Base-by-base conservation (phyloP, 2,329 filamentous ascomycete species). In the Paramyrothecium roridum region DNA sequence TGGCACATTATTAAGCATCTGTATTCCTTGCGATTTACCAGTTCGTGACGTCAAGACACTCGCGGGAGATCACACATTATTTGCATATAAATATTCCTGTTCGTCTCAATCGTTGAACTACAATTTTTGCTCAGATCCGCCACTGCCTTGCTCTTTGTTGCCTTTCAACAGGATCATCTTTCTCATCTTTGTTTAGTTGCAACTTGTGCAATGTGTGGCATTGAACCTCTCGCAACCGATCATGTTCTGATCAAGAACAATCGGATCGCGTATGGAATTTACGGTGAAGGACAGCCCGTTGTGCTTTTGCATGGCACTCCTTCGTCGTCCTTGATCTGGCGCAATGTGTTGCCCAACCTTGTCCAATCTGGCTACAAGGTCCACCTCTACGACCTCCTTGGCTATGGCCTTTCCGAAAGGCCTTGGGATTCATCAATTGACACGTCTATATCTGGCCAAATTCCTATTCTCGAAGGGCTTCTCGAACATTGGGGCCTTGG, bases 241-340 rank as follows among this genome's bases (percentile, higher is more conserved):
- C 65, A 70, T 34, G 51, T 57, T 6, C 56, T 72, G 3, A 56
- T 71, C 46, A 61, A 62, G 3, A 59, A 63, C 10, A 57, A 51
- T 48, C 65, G 65, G 12, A 60, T 71, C 40, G 62, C 65, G 21
- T 67, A 70, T 23, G 66, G 65, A 16, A 52, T 67, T 22, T 61
- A 65, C 22, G 67, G 67, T 16, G 48, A 52, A 0, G 65, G 65
- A 10, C 54, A 61, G 1, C 68, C 66, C 8, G 54, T 70, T 10
- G 61, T 71, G 20, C 59, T 71, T 34, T 54, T 71, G 17, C 69
- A 71, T 43, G 68, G 68, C 48, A 71, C 68, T 0, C 68, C 69
- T 0, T 71, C 68, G 2, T 70, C 68, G 1, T 71, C 68, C 2
- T 63, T 71, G 1, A 70, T 71, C 3, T 71, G 65, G 67, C 62